Evolutionary conservation across 192 early-diverging fungal species (phyloP).

Genomic region (Rhizophagus clarus): DNA sequence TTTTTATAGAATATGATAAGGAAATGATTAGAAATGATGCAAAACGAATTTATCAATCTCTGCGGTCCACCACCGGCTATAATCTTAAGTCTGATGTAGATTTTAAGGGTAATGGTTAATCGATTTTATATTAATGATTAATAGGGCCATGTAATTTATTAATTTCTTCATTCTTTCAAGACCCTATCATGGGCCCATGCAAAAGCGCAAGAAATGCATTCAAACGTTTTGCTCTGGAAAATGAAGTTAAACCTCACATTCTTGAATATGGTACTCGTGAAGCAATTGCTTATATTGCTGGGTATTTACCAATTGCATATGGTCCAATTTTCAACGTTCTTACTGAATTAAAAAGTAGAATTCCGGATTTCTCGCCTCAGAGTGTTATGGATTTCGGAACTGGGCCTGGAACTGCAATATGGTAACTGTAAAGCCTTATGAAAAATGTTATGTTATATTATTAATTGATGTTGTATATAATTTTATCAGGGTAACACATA

Average conservation of each 20-base stretch:
- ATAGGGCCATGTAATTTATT: background rate
- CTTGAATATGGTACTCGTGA: conserved; percentile 74
- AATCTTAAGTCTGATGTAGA: background rate
- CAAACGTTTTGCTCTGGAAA: conserved; percentile 10
- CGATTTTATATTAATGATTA: background rate
- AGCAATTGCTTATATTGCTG: conserved; percentile 70
- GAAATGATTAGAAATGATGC: conserved; percentile 53
- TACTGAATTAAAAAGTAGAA: conserved; percentile 58
- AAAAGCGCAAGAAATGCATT: conserved; percentile 6
- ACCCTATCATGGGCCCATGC: conserved; percentile 11
- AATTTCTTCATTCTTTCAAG: background rate
- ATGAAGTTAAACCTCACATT: conserved; percentile 57
- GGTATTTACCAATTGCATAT: conserved; percentile 63
- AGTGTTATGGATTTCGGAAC: conserved; percentile 79
- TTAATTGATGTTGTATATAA: background rate
- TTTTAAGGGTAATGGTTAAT: background rate
- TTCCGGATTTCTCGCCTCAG: conserved; percentile 62
- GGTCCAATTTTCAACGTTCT: conserved; percentile 72
- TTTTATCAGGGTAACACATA: conserved; percentile 58
- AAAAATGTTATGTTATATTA: background rate
- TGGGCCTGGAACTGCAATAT: conserved; percentile 83
- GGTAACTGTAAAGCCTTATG: conserved; percentile 39
- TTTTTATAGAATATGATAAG: conserved; percentile 41
- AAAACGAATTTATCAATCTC: conserved; percentile 51
- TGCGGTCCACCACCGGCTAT: conserved; percentile 50